Conservation (phyloP, 2,329 filamentous ascomycete genomes). For the Sarocladium kiliense region DNA sequence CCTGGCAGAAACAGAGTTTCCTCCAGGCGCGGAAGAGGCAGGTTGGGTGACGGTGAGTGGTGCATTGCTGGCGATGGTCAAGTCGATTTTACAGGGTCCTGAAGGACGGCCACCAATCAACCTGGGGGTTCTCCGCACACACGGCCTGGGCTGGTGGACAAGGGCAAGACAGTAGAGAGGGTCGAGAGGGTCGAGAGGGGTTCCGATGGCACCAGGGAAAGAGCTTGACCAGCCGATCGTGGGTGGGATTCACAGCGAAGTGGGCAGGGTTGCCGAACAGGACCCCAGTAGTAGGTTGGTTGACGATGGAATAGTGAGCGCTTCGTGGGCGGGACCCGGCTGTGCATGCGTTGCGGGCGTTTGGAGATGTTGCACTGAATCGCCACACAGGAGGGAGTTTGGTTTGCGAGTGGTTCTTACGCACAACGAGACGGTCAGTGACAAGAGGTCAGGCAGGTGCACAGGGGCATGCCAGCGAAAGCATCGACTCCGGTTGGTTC, state of each 20-base stretch:
- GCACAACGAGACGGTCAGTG: not conserved
- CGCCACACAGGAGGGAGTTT: not conserved
- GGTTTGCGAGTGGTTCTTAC: not conserved
- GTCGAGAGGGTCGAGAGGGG: conserved; percentile 3
- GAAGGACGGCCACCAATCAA: not conserved
- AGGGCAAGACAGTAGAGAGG: conserved; percentile 1
- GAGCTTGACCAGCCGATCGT: conserved; percentile 4
- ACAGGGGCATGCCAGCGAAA: too few species aligned
- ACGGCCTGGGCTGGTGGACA: not conserved
- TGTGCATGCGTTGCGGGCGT: conserved; percentile 2
- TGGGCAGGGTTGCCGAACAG: not conserved
- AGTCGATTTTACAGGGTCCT: conserved; percentile 1
- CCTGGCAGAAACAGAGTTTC: conserved; percentile 6
- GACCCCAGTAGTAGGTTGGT: not conserved
- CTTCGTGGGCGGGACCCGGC: not conserved
- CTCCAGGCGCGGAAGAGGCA: conserved; percentile 1
- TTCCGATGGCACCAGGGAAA: not conserved
- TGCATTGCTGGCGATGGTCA: not conserved
- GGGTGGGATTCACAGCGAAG: not conserved
- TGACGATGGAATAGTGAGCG: too few species aligned
- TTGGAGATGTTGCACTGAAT: not conserved
- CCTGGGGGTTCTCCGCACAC: conserved; percentile 4
- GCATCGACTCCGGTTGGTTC: not conserved
- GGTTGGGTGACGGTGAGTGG: conserved; percentile 3
- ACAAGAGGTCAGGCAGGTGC: not conserved